Evolutionary conservation across 495 filamentous ascomycete genomes (phyloP).

Genomic region (Trypethelium eluteriae): DNA sequence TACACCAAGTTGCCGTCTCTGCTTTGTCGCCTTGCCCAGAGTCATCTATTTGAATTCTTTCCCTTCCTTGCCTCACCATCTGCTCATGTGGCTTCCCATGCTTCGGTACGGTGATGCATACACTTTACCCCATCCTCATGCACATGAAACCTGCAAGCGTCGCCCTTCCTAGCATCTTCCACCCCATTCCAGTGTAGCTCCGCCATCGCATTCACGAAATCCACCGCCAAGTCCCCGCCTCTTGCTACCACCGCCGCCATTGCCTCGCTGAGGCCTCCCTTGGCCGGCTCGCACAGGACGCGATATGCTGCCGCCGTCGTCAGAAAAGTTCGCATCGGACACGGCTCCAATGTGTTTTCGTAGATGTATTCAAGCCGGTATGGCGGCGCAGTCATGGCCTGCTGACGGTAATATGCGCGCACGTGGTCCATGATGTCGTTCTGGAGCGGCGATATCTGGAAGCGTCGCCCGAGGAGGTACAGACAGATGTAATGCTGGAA

Average conservation of each 20-base stretch:
- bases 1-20: not conserved
- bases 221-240: conserved; percentile 22
- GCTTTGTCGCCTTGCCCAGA: not conserved
- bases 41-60: not conserved
- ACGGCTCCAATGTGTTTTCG: conserved; percentile 16
- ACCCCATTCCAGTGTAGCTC: conserved; percentile 21
- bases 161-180: conserved; percentile 23
- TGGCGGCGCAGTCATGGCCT: conserved; percentile 28
- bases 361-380: conserved; percentile 33
- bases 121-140: conserved; percentile 23
- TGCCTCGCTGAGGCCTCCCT: conserved; percentile 15
- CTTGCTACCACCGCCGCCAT: conserved; percentile 21
- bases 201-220: conserved; percentile 23
- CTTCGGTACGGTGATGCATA: not conserved
- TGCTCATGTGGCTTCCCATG: conserved; percentile 8
- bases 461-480: conserved; percentile 24
- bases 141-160: conserved; percentile 24
- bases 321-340: conserved; percentile 27
- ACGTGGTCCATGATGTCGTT: conserved; percentile 30
- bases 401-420: conserved; percentile 25
- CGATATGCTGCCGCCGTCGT: conserved; percentile 28
- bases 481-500: conserved; percentile 28
- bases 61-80: not conserved
- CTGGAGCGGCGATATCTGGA: conserved; percentile 20
- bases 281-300: conserved; percentile 15